Conservation (phyloP, 768 basidiomycete genomes). For the Boletus sp. region DNA sequence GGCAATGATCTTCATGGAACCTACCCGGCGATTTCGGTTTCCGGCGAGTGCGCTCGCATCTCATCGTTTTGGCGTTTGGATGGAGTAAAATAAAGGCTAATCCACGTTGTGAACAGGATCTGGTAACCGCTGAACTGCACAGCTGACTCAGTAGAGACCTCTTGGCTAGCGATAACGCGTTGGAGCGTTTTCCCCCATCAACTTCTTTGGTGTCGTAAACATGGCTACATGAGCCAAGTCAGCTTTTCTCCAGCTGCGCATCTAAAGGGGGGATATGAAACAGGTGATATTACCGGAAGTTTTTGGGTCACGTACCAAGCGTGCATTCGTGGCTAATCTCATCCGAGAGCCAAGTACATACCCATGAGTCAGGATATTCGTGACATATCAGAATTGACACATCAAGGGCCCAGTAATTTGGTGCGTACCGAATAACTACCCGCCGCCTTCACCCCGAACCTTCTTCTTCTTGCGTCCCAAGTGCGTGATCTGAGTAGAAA, state of each 20-base stretch:
- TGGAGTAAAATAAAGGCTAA: slow-evolving; percentile 17
- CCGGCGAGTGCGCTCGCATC: background rate
- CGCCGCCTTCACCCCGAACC: background rate
- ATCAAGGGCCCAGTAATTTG: slow-evolving; percentile 5
- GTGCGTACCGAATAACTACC: slow-evolving; percentile 18
- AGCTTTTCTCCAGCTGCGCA: slow-evolving; percentile 12
- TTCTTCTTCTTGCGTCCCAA: background rate
- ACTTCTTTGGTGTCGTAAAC: slow-evolving; percentile 17
- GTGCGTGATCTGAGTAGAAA: background rate
- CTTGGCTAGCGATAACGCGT: background rate
- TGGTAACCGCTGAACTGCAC: background rate
- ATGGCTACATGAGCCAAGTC: slow-evolving; percentile 2
- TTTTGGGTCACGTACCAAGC: slow-evolving; percentile 13
- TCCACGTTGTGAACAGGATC: slow-evolving; percentile 20
- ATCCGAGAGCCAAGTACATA: background rate
- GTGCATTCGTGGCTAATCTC: background rate
- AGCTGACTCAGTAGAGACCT: background rate
- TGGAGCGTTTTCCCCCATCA: background rate
- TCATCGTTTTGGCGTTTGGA: background rate
- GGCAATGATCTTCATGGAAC: background rate
- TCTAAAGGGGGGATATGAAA: slow-evolving; percentile 4
- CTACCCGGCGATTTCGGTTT: background rate
- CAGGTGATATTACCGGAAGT: slow-evolving; percentile 17
- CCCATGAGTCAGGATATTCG: slow-evolving; percentile 14
- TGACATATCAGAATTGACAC: slow-evolving; percentile 16